Conservation (phyloP, 495 filamentous ascomycete species). For the Tuber indicum region DNA sequence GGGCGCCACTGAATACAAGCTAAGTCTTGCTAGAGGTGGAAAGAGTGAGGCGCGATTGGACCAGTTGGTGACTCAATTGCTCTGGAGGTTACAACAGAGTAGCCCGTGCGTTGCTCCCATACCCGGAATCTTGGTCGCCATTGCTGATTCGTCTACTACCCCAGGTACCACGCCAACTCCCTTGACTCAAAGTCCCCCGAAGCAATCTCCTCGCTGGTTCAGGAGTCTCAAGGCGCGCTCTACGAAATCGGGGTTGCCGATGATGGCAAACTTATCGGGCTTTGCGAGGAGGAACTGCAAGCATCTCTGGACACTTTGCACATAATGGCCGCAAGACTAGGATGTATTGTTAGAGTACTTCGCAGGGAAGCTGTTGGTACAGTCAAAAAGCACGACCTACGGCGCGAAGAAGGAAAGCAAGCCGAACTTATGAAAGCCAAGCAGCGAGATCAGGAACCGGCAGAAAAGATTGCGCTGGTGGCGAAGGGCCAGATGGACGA, state of each 20-base stretch:
- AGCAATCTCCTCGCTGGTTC: slow-evolving; percentile 67
- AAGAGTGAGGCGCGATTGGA: slow-evolving; percentile 70
- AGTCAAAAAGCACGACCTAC: slow-evolving; percentile 33
- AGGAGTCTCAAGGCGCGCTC: slow-evolving; percentile 84
- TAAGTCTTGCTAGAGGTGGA: slow-evolving; percentile 82
- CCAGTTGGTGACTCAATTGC: slow-evolving; percentile 84
- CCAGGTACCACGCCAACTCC: slow-evolving; percentile 36
- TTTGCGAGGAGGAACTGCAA: slow-evolving; percentile 85
- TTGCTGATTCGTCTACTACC: slow-evolving; percentile 50
- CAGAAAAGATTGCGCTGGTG: slow-evolving; percentile 9
- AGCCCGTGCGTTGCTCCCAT: slow-evolving; percentile 63
- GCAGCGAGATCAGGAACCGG: slow-evolving; percentile 18
- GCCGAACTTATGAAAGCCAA: slow-evolving; percentile 37
- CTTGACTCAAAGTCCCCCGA: slow-evolving; percentile 51
- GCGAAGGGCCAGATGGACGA: slow-evolving; percentile 7
- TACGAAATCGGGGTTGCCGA: slow-evolving; percentile 97
- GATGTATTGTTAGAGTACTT: slow-evolving; percentile 77
- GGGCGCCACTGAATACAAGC: slow-evolving; percentile 91
- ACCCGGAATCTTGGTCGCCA: slow-evolving; percentile 55
- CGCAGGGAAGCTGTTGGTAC: slow-evolving; percentile 76
- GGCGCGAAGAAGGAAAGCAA: slow-evolving; percentile 29
- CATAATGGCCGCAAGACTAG: slow-evolving; percentile 84
- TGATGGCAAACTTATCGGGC: slow-evolving; percentile 82
- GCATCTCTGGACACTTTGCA: slow-evolving; percentile 78
- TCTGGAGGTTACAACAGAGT: slow-evolving; percentile 93